These are phyloP conservation scores for Colletotrichum sp. DNA, from an alignment of 2,329 filamentous ascomycete genomes.

Conservation along the genomic window DNA sequence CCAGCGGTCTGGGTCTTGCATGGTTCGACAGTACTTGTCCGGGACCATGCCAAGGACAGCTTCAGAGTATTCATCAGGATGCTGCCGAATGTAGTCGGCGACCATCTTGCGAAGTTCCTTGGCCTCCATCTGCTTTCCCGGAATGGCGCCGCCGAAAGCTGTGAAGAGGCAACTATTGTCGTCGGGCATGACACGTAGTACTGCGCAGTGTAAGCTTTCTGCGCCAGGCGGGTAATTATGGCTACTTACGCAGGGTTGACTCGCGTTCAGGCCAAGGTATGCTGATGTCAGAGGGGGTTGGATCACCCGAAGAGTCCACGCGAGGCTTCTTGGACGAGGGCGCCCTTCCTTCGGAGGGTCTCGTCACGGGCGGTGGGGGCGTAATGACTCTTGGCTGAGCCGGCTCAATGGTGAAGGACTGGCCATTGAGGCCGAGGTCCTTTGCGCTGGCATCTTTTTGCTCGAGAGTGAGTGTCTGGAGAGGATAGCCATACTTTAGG, in stretches of 20 bases:
- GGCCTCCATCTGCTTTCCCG: slow-evolving; percentile 52
- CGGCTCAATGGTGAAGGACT: slow-evolving; percentile 56
- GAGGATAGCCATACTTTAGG: slow-evolving; percentile 86
- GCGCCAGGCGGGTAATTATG: slow-evolving; percentile 31
- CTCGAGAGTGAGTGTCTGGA: slow-evolving; percentile 69
- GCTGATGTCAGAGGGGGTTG: slow-evolving; percentile 27
- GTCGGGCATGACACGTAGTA: slow-evolving; percentile 93
- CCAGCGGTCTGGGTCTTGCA: slow-evolving; percentile 83
- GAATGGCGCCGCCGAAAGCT: slow-evolving; percentile 82
- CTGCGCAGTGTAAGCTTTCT: slow-evolving; percentile 50
- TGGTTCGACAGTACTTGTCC: slow-evolving; percentile 80
- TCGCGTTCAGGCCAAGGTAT: slow-evolving; percentile 54
- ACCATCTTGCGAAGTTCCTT: slow-evolving; percentile 74
- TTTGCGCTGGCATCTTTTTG: slow-evolving; percentile 53
- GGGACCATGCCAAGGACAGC: slow-evolving; percentile 78
- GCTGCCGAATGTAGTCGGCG: slow-evolving; percentile 76
- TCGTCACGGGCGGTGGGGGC: slow-evolving; percentile 4
- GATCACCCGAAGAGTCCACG: not conserved
- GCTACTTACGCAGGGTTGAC: slow-evolving; percentile 53
- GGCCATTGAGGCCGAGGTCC: slow-evolving; percentile 52
- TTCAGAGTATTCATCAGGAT: slow-evolving; percentile 75
- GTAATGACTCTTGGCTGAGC: not conserved
- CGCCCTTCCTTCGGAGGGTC: not conserved
- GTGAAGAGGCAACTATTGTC: slow-evolving; percentile 96
- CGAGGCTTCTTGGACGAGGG: not conserved